Percentiles rank a stretch among this genome's conserved stretches.
phyloP scores from a whole-genome alignment of 345 rosid genomes.

The Citrus medica region DNA sequence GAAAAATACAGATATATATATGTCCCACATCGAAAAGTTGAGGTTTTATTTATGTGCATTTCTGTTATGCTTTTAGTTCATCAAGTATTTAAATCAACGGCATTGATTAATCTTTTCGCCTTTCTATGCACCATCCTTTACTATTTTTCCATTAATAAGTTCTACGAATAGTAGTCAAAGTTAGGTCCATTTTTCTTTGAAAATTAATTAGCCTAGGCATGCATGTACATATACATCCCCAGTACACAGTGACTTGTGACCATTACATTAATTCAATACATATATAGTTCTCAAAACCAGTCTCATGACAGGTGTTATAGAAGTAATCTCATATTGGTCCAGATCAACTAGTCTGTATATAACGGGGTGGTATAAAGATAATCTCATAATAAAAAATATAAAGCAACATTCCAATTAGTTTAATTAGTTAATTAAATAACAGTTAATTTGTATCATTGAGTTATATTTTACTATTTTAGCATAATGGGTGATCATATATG shows the following conservation, averaged over 20 bases:
- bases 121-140: not conserved
- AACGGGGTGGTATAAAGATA: too few relatives aligned
- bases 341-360: too few relatives aligned
- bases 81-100: not conserved
- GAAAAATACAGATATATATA: not conserved
- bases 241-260: not conserved
- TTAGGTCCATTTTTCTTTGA: constrained; percentile 11
- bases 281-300: not conserved
- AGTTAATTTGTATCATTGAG: not conserved
- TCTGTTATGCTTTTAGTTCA: too few relatives aligned
- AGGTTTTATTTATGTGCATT: not conserved
- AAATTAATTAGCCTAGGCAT: not conserved
- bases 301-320: too few relatives aligned
- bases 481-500: not conserved
- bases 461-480: not conserved
- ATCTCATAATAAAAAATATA: too few relatives aligned
- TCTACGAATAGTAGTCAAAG: not conserved
- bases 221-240: too few relatives aligned
- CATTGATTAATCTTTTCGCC: not conserved
- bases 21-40: not conserved
- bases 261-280: too few relatives aligned
- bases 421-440: not conserved
- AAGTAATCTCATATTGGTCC: too few relatives aligned
- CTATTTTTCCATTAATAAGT: not conserved
- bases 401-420: not conserved